Conservation (phyloP, 2,329 filamentous ascomycete genomes). For the Fusarium gaditjirri region DNA sequence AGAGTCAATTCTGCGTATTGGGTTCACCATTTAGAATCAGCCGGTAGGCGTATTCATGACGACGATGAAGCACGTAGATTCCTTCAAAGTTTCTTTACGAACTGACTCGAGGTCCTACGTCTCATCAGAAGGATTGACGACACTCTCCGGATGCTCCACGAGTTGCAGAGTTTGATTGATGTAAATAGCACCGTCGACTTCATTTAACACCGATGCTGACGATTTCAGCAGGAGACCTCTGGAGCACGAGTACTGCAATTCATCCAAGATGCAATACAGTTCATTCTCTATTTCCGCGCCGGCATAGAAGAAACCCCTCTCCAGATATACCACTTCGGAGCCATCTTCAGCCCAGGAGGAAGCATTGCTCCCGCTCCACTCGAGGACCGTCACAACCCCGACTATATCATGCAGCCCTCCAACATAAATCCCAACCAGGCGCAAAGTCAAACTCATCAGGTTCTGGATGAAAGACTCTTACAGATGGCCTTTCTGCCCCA, state of each 20-base stretch:
- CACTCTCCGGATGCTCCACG: neutral
- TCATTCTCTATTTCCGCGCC: neutral
- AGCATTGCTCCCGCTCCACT: neutral
- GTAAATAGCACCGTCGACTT: fast-evolving
- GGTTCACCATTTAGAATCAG: constrained; percentile 46
- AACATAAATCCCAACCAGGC: neutral
- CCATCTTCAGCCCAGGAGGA: neutral
- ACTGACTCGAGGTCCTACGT: neutral
- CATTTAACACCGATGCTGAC: neutral
- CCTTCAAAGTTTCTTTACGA: neutral
- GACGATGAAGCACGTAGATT: neutral
- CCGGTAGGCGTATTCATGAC: neutral
- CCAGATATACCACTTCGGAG: neutral
- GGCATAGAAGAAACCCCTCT: neutral
- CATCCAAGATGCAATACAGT: neutral
- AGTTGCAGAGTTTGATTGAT: neutral
- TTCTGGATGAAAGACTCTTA: fast-evolving
- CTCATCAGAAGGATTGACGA: fast-evolving
- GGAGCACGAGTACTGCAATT: neutral
- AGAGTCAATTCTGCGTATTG: constrained; percentile 33
- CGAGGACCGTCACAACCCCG: neutral
- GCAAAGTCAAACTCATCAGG: neutral
- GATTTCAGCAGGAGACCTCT: neutral
- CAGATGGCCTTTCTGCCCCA: neutral
- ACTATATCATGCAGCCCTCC: neutral